These are phyloP conservation scores for Lantana camara DNA, from an alignment of 257 asterid species.

Conservation along the genomic window DNA sequence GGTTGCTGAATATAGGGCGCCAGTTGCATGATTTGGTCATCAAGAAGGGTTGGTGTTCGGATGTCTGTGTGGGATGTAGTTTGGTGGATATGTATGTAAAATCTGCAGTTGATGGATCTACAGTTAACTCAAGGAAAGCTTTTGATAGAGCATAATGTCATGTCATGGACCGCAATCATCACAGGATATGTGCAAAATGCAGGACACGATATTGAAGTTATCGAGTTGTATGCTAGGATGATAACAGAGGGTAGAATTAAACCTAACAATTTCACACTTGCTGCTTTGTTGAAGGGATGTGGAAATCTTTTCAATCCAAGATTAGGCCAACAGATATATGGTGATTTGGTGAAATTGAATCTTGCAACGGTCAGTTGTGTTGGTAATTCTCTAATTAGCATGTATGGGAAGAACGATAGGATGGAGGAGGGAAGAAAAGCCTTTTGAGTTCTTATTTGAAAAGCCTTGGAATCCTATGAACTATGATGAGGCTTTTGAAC, in stretches of 20 bases:
- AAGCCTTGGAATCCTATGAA: no score
- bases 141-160: slow-evolving; percentile 85
- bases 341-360: no score
- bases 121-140: no score
- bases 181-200: slow-evolving; percentile 79
- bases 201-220: slow-evolving; percentile 42
- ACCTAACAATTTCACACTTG: slow-evolving; percentile 92
- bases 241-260: slow-evolving; percentile 54
- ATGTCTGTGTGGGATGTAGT: slow-evolving; percentile 94
- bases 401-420: no score
- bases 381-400: no score
- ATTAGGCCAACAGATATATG: no score
- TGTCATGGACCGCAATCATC: slow-evolving; percentile 92
- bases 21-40: slow-evolving; percentile 71
- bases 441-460: no score
- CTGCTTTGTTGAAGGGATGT: no score
- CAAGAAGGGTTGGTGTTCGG: slow-evolving; percentile 58
- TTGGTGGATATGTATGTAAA: slow-evolving; percentile 89
- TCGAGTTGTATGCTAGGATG: slow-evolving; percentile 71
- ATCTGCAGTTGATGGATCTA: slow-evolving; percentile 50
- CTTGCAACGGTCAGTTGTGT: no score
- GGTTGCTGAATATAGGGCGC: slow-evolving; percentile 49
- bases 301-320: no score
- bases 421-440: no score
- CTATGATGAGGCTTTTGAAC: no score